phyloP scores from a whole-genome alignment of 2,329 filamentous ascomycete genomes.

The Chrysoporthe puriensis region DNA sequence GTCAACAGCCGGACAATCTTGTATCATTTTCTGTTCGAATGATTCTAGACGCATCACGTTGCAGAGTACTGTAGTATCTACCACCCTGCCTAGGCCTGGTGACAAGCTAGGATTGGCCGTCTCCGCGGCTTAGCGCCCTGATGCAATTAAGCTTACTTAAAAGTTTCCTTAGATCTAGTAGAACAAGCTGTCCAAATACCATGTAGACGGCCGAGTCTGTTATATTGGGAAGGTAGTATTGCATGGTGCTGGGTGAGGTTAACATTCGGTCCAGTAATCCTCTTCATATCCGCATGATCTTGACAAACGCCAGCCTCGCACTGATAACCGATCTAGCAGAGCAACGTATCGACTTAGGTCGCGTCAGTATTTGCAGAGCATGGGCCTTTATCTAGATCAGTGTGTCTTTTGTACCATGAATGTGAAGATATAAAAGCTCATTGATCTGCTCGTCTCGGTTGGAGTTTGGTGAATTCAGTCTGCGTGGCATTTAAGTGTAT shows the following conservation, averaged over 20 bases:
- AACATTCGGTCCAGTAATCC: slow-evolving; percentile 4
- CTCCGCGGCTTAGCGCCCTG: not conserved
- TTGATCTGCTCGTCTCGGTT: not conserved
- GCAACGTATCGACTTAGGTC: not conserved
- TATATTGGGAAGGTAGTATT: slow-evolving; percentile 24
- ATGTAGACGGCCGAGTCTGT: not conserved
- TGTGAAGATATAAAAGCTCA: not conserved
- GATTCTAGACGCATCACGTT: slow-evolving; percentile 5
- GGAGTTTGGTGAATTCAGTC: not conserved
- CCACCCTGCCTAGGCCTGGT: not conserved
- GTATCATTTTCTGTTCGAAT: not conserved
- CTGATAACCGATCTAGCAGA: not conserved
- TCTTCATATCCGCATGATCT: not conserved
- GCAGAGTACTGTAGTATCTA: not conserved
- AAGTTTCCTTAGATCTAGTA: slow-evolving; percentile 3
- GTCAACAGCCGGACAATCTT: not conserved
- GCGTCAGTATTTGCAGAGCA: not conserved
- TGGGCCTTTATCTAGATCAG: not conserved
- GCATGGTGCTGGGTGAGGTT: slow-evolving; percentile 4
- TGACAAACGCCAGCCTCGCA: not conserved
- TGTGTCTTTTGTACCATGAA: too few species aligned
- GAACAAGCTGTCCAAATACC: not conserved
- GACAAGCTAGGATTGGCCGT: not conserved
- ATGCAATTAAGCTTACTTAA: slow-evolving; percentile 18
- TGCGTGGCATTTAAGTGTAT: not conserved